These are phyloP conservation scores for Populus hybrid DNA, from an alignment of 441 rosid species.

Conservation along the genomic window DNA sequence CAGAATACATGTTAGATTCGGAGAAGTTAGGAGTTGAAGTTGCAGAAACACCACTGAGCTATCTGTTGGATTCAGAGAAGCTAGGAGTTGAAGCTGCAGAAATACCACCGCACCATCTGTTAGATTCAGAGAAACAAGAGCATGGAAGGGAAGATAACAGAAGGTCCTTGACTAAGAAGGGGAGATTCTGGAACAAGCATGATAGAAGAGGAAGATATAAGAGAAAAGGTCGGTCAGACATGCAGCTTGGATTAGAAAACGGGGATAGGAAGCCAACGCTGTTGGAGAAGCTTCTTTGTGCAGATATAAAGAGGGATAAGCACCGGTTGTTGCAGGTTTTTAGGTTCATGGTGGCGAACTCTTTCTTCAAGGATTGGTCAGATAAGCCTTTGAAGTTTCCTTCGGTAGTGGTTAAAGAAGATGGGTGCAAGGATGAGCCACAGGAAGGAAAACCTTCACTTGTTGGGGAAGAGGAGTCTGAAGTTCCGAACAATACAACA, in stretches of 20 bases:
- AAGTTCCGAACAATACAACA: slow-evolving; percentile 16
- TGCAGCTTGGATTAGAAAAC: slow-evolving; percentile 25
- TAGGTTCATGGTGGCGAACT: slow-evolving; percentile 66
- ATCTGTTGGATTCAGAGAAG: slow-evolving; percentile 45
- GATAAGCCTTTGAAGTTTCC: slow-evolving; percentile 64
- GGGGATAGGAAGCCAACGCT: slow-evolving; percentile 53
- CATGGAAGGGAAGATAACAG: slow-evolving; percentile 28
- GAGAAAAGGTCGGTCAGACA: slow-evolving; percentile 26
- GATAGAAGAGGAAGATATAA: slow-evolving; percentile 45
- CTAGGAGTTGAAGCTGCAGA: slow-evolving; percentile 90
- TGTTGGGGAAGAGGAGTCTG: slow-evolving; percentile 16
- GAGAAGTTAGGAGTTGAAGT: slow-evolving; percentile 70
- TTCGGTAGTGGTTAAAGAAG: slow-evolving; percentile 47
- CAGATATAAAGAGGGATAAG: slow-evolving; percentile 66
- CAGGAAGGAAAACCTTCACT: slow-evolving; percentile 21
- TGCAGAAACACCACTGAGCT: slow-evolving; percentile 78
- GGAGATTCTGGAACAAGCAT: slow-evolving; percentile 36
- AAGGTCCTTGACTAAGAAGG: slow-evolving; percentile 30
- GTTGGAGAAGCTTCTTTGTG: slow-evolving; percentile 73
- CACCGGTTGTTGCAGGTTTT: slow-evolving; percentile 61
- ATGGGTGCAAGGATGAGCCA: slow-evolving; percentile 26
- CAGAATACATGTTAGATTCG: slow-evolving; percentile 52
- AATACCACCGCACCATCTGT: slow-evolving; percentile 64
- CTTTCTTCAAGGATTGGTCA: slow-evolving; percentile 59
- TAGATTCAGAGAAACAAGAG: slow-evolving; percentile 43